Evolutionary conservation across 805 yeast species (phyloP).

Genomic region (Zygosaccharomyces gambellarensis): DNA sequence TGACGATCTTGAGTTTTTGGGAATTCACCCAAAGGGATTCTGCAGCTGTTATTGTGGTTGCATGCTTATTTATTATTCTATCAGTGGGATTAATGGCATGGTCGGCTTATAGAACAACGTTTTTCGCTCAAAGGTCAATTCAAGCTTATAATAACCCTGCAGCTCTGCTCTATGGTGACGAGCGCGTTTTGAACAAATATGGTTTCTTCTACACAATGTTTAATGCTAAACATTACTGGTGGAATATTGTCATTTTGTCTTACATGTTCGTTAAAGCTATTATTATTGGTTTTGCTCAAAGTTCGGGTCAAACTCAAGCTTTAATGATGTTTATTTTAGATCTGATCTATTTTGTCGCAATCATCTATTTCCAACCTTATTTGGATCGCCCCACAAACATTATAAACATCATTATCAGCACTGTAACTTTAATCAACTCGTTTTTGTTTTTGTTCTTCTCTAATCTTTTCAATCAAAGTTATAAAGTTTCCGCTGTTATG

Average conservation of each 20-base stretch:
- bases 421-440: constrained; percentile 73
- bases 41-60: constrained; percentile 80
- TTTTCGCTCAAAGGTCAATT: constrained; percentile 60
- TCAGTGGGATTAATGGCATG: constrained; percentile 57
- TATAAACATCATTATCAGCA: constrained; percentile 64
- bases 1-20: constrained; percentile 76
- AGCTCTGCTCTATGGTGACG: constrained; percentile 77
- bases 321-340: constrained; percentile 73
- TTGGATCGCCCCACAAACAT: constrained; percentile 79
- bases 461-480: constrained; percentile 74
- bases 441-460: constrained; percentile 83
- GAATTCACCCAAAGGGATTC: constrained; percentile 80
- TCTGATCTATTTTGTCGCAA: constrained; percentile 57
- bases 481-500: constrained; percentile 76
- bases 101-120: constrained; percentile 59
- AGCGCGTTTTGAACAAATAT: constrained; percentile 64
- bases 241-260: constrained; percentile 59
- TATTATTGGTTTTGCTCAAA: constrained; percentile 75
- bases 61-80: constrained; percentile 63
- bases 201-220: constrained; percentile 91
- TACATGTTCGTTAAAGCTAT: constrained; percentile 64
- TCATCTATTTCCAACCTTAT: constrained; percentile 67
- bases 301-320: constrained; percentile 76
- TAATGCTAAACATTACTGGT: constrained; percentile 76
- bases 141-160: constrained; percentile 72